These are phyloP conservation scores for Penicillium sp. DNA, from an alignment of 2,329 filamentous ascomycete species.

Conservation along the genomic window DNA sequence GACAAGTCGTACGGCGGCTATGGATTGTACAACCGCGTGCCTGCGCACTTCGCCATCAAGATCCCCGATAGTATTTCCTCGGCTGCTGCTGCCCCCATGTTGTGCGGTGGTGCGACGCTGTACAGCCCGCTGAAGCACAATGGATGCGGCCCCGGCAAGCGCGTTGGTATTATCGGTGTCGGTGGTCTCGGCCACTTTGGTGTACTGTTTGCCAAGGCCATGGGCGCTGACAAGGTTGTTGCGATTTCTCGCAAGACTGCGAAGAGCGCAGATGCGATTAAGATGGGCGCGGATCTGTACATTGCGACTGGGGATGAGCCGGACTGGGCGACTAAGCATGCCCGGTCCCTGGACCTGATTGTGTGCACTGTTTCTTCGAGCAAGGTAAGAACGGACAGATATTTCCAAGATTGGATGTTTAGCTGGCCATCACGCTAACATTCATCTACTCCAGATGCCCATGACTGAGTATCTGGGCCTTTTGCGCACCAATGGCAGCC, in stretches of 20 bases:
- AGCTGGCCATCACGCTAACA: not conserved
- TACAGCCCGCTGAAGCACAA: slow-evolving; percentile 70
- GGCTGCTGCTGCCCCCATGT: slow-evolving; percentile 65
- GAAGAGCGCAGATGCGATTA: slow-evolving; percentile 56
- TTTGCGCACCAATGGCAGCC: slow-evolving; percentile 58
- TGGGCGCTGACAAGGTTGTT: slow-evolving; percentile 66
- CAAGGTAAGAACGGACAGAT: slow-evolving; percentile 36
- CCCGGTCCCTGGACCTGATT: slow-evolving; percentile 56
- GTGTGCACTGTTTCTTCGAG: slow-evolving; percentile 58
- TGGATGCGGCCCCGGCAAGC: slow-evolving; percentile 69
- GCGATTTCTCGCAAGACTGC: slow-evolving; percentile 55
- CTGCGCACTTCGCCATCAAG: slow-evolving; percentile 60
- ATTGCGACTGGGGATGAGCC: slow-evolving; percentile 59
- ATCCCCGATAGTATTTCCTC: slow-evolving; percentile 56
- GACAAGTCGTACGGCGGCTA: slow-evolving; percentile 68
- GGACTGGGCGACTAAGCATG: slow-evolving; percentile 55
- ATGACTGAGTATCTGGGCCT: slow-evolving; percentile 63
- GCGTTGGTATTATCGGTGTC: slow-evolving; percentile 71
- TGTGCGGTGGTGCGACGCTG: slow-evolving; percentile 76
- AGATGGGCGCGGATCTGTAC: slow-evolving; percentile 58
- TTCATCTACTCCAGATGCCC: slow-evolving; percentile 55
- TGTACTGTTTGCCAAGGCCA: slow-evolving; percentile 68
- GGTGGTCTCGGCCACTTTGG: slow-evolving; percentile 76
- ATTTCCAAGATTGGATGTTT: not conserved
- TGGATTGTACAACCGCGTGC: slow-evolving; percentile 57